A percentile compares a stretch with the other conserved stretches of the same genome.
Evolutionary conservation across 169 alveolate genomes (phyloP).

Genomic region (Eimeria brunetti): DNA sequence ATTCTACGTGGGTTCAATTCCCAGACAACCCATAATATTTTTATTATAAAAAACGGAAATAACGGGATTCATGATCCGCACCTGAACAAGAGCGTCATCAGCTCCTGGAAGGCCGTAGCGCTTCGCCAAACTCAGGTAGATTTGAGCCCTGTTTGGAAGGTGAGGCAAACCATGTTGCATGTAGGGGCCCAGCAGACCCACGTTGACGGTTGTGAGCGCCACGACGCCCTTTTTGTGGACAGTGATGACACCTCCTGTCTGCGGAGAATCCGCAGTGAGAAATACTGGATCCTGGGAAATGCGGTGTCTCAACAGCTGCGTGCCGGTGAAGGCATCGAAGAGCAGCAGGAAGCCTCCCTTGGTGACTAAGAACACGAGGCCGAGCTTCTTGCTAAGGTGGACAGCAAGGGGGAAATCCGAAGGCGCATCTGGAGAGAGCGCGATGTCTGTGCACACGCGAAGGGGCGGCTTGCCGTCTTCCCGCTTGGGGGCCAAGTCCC

Average conservation of each 20-base stretch:
- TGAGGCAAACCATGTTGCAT: conserved; percentile 48
- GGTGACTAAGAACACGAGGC: conserved; percentile 88
- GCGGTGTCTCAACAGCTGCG: conserved; percentile 82
- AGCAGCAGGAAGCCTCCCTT: conserved; percentile 89
- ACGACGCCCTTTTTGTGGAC: conserved; percentile 87
- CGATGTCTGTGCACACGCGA: conserved; percentile 74
- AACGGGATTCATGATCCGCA: neutral
- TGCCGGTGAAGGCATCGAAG: conserved; percentile 85
- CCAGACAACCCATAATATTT: no score
- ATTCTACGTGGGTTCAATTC: no score
- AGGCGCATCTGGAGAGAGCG: conserved; percentile 81
- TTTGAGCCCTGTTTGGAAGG: conserved; percentile 77
- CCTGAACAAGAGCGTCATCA: conserved; percentile 79
- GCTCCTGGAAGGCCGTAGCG: conserved; percentile 82
- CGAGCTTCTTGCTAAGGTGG: conserved; percentile 83
- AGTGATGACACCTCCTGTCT: conserved; percentile 84
- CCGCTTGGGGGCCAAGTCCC: conserved; percentile 77
- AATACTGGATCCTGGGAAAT: conserved; percentile 83
- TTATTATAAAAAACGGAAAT: no score
- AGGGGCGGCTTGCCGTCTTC: conserved; percentile 79
- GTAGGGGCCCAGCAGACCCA: conserved; percentile 58
- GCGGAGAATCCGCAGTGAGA: conserved; percentile 80
- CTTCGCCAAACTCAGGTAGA: conserved; percentile 77
- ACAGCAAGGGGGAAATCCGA: conserved; percentile 86
- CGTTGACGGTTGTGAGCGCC: conserved; percentile 80